Conservation (phyloP, 225 moss, liverwort and hornwort genomes). For the Physcomitrellopsis africana region DNA sequence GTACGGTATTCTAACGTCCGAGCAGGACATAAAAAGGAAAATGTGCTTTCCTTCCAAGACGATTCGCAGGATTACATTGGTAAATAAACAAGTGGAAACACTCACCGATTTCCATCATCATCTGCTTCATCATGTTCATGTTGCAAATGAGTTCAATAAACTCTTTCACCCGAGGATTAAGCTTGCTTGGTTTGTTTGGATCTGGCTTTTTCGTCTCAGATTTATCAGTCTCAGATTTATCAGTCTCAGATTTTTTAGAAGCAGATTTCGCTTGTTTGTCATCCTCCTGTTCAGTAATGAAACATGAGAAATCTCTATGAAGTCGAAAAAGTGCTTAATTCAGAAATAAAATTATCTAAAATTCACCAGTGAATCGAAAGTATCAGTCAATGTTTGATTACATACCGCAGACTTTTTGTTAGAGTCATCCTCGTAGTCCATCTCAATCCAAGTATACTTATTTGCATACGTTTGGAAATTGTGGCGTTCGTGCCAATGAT, state of each 20-base stretch:
- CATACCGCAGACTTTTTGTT: conserved; percentile 38
- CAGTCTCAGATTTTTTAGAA: no score
- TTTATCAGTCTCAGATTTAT: background rate
- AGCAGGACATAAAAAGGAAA: background rate
- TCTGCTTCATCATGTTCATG: conserved; percentile 83
- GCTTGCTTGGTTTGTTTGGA: conserved; percentile 63
- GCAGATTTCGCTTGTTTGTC: background rate
- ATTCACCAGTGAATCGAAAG: background rate
- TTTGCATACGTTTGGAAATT: conserved; percentile 60
- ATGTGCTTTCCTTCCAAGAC: background rate
- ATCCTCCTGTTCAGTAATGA: conserved; percentile 33
- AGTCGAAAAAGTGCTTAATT: background rate
- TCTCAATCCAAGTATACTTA: conserved; percentile 96
- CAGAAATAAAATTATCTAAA: background rate
- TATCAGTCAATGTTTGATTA: background rate
- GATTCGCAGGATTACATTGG: conserved; percentile 8
- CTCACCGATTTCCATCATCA: conserved; percentile 94
- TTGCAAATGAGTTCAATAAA: conserved; percentile 77
- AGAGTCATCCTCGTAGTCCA: conserved; percentile 77
- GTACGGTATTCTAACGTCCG: background rate
- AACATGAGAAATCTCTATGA: conserved; percentile 6
- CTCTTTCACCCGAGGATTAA: conserved; percentile 65
- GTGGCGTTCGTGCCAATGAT: conserved; percentile 59
- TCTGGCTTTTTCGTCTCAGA: conserved; percentile 24
- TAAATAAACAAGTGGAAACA: conserved; percentile 1